Conservation (phyloP, 2,329 filamentous ascomycete species). For the Paraphoma sp. region DNA sequence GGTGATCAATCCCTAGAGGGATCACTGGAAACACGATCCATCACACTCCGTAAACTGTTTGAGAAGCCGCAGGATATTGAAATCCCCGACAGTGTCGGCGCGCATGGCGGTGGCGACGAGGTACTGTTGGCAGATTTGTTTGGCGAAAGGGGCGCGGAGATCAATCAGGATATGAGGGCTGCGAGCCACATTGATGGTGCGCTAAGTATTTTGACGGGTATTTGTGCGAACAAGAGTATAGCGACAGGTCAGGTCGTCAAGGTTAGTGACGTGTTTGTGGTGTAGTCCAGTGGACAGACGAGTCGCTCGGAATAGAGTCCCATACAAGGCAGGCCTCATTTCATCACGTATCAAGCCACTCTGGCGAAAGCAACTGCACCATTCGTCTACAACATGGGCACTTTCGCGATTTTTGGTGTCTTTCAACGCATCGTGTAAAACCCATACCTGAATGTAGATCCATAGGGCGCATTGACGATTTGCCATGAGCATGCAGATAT, state of each 20-base stretch:
- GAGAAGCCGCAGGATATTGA: conserved; percentile 63
- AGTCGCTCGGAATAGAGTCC: no score
- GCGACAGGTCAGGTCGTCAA: conserved; percentile 63
- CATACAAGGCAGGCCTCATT: no score
- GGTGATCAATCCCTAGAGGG: conserved; percentile 64
- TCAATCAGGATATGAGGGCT: conserved; percentile 56
- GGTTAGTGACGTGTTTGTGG: conserved; percentile 56
- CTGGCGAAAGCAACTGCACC: no score
- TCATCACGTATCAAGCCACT: no score
- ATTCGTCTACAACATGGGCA: no score
- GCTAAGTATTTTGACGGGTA: conserved; percentile 65
- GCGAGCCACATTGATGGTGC: conserved; percentile 67
- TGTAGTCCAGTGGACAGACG: conserved; percentile 3
- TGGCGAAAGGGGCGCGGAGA: conserved; percentile 59
- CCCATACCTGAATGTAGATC: no score
- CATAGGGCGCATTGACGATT: no score
- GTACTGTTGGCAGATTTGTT: conserved; percentile 66
- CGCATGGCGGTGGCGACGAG: conserved; percentile 67
- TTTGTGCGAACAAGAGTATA: conserved; percentile 65
- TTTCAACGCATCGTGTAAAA: no score
- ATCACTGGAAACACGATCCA: conserved; percentile 57
- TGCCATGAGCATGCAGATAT: no score
- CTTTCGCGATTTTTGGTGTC: no score
- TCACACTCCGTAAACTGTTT: conserved; percentile 62
- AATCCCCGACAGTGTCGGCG: conserved; percentile 60